These are phyloP conservation scores for Nemania serpens DNA, from an alignment of 2,329 filamentous ascomycete species.

Conservation along the genomic window DNA sequence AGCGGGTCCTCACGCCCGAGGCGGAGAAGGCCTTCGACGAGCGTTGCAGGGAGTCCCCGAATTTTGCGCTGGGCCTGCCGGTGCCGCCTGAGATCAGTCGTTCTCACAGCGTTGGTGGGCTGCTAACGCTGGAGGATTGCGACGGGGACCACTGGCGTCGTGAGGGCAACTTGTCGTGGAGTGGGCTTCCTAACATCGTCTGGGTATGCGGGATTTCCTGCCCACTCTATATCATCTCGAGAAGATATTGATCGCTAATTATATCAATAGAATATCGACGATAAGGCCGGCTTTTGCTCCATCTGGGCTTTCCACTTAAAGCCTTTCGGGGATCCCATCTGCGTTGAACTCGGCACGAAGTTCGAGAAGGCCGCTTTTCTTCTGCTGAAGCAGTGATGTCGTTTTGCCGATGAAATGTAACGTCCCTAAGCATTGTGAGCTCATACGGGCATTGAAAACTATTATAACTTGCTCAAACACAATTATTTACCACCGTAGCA, in stretches of 20 bases:
- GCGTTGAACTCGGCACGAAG: constrained; percentile 19
- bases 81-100: constrained; percentile 42
- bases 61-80: constrained; percentile 37
- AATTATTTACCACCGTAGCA: too few relatives aligned
- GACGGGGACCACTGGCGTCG: constrained; percentile 28
- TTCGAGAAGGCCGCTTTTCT: constrained; percentile 26
- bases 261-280: constrained; percentile 39
- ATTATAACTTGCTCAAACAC: too few relatives aligned
- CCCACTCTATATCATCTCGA: background rate
- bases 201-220: constrained; percentile 47
- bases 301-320: constrained; percentile 28
- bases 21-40: constrained; percentile 33
- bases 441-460: background rate
- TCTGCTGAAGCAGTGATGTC: constrained; percentile 19
- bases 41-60: constrained; percentile 15
- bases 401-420: background rate
- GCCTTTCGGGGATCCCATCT: constrained; percentile 22
- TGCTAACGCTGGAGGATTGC: constrained; percentile 23
- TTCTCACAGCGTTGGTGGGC: constrained; percentile 33
- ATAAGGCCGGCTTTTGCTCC: constrained; percentile 45
- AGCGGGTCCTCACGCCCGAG: constrained; percentile 48
- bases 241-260: constrained; percentile 24
- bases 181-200: constrained; percentile 51
- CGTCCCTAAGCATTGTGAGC: background rate
- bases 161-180: constrained; percentile 32